phyloP scores from a whole-genome alignment of 2,329 filamentous ascomycete species.

The Calycina marina region DNA sequence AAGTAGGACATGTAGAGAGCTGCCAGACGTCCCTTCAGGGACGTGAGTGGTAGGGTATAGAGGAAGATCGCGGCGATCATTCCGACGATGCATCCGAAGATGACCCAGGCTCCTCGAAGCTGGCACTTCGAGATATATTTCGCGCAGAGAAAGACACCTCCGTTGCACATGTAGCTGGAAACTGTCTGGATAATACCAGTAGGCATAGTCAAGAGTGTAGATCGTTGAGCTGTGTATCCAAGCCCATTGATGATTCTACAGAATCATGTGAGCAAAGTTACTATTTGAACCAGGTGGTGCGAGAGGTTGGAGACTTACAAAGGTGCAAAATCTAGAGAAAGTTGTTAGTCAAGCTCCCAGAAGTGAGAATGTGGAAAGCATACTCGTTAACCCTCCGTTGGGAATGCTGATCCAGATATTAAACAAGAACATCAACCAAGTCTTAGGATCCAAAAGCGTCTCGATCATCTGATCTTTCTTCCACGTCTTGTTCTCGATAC shows the following conservation, averaged over 20 bases:
- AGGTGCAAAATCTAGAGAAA: too few relatives aligned
- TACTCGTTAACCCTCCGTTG: conserved; percentile 42
- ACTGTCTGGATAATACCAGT: conserved; percentile 43
- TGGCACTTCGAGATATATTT: not conserved
- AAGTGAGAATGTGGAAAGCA: too few relatives aligned
- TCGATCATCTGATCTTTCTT: conserved; percentile 34
- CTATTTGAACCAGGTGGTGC: too few relatives aligned
- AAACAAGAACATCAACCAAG: conserved; percentile 28
- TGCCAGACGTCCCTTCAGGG: conserved; percentile 19
- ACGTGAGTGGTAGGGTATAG: conserved; percentile 18
- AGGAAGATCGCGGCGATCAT: conserved; percentile 2
- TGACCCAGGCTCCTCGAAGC: not conserved
- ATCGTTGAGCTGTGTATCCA: conserved; percentile 29
- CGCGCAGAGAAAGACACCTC: conserved; percentile 29
- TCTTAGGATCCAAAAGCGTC: conserved; percentile 30
- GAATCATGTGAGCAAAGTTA: too few relatives aligned
- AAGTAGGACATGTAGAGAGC: conserved; percentile 23
- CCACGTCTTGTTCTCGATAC: conserved; percentile 35
- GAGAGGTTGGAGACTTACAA: too few relatives aligned
- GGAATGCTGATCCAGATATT: conserved; percentile 34
- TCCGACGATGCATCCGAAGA: not conserved
- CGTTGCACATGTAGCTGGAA: conserved; percentile 31
- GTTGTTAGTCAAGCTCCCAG: too few relatives aligned
- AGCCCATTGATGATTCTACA: conserved; percentile 45
- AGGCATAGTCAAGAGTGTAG: conserved; percentile 38